Evolutionary conservation across 2,329 filamentous ascomycete species (phyloP).

Genomic region (Botrytis fragariae): DNA sequence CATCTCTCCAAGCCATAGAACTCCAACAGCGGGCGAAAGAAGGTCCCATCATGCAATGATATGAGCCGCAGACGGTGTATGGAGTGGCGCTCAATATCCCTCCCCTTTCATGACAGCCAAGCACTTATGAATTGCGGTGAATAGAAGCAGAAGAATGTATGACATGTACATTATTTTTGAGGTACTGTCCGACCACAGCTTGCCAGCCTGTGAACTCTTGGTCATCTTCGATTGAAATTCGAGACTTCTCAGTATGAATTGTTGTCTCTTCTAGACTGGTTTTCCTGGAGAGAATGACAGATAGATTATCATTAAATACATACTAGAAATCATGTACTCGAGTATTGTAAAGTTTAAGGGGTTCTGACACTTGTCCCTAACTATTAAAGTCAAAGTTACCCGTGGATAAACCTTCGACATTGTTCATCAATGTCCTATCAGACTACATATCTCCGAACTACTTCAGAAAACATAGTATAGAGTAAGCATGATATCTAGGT

Average conservation of each 20-base stretch:
- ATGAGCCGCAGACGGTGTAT: not conserved
- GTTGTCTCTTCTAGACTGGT: not conserved
- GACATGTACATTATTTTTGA: not conserved
- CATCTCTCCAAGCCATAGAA: not conserved
- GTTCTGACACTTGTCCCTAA: not conserved
- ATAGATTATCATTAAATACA: not conserved
- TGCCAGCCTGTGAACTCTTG: not conserved
- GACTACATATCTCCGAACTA: not conserved
- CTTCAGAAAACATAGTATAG: not conserved
- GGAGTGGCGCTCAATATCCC: not conserved
- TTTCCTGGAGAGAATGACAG: not conserved
- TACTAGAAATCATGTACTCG: not conserved
- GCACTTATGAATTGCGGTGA: too few relatives aligned
- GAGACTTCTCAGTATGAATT: not conserved
- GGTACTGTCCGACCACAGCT: not conserved
- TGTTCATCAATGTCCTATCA: not conserved
- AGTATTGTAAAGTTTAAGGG: not conserved
- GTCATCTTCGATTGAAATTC: not conserved
- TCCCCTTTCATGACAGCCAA: not conserved
- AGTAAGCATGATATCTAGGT: not conserved
- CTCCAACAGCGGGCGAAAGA: not conserved
- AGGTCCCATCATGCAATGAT: not conserved
- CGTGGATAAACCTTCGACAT: not conserved
- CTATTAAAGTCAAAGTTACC: too few relatives aligned
- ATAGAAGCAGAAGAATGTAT: not conserved